Evolutionary conservation across 768 basidiomycete species (phyloP).

Genomic region (Saitozyma podzolica): DNA sequence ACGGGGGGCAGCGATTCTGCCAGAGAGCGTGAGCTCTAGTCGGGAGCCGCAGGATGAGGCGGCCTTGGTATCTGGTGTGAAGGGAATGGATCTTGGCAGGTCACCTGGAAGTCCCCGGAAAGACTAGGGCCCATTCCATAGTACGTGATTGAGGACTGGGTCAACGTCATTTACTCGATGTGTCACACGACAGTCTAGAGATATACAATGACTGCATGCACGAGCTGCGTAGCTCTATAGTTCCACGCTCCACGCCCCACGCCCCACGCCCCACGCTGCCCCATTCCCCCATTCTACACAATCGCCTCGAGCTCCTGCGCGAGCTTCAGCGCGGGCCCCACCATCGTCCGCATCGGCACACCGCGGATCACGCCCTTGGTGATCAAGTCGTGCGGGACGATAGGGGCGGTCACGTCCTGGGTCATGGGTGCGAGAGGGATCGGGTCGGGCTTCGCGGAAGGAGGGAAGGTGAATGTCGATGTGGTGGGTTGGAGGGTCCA

Average conservation of each 20-base stretch:
- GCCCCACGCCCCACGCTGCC: no score
- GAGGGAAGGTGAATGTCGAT: conserved; percentile 70
- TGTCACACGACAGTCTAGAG: no score
- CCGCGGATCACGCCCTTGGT: conserved; percentile 30
- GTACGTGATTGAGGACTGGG: no score
- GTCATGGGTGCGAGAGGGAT: neutral
- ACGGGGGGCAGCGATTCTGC: no score
- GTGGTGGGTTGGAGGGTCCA: conserved; percentile 65
- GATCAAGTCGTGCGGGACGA: conserved; percentile 8
- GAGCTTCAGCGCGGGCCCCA: conserved; percentile 49
- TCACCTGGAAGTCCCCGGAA: no score
- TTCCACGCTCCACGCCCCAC: neutral
- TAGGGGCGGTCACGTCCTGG: neutral
- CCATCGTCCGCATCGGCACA: conserved; percentile 44
- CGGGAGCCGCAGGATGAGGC: no score
- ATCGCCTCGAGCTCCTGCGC: conserved; percentile 53
- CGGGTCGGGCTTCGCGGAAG: conserved; percentile 2
- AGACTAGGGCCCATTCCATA: no score
- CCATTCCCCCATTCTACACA: conserved; percentile 30
- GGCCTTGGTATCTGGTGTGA: no score
- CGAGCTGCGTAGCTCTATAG: neutral
- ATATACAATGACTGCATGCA: no score
- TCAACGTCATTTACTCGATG: no score
- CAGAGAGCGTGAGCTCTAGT: no score
- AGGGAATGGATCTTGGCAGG: no score